These are phyloP conservation scores for Fusarium poae DNA, from an alignment of 2,329 filamentous ascomycete species.

Conservation along the genomic window DNA sequence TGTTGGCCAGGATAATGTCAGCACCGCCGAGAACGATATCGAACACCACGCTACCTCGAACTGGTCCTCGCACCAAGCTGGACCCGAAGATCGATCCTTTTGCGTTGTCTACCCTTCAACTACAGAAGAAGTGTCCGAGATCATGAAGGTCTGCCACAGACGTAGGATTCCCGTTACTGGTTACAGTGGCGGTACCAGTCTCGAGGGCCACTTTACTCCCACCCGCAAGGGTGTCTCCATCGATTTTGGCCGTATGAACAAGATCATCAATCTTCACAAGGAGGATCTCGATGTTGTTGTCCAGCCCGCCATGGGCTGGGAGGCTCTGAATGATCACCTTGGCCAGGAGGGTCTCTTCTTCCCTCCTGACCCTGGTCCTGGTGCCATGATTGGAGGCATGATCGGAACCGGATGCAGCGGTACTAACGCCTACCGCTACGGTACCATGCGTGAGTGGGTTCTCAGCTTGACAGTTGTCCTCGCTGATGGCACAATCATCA, in stretches of 20 bases:
- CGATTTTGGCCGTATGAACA: slow-evolving; percentile 88
- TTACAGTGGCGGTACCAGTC: slow-evolving; percentile 87
- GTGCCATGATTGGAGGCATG: slow-evolving; percentile 93
- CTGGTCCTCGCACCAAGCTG: slow-evolving; percentile 71
- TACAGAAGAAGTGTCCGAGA: slow-evolving; percentile 85
- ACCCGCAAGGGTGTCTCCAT: slow-evolving; percentile 87
- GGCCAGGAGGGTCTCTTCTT: slow-evolving; percentile 84
- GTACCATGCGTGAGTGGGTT: slow-evolving; percentile 96
- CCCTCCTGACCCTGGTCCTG: slow-evolving; percentile 90
- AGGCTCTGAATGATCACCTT: slow-evolving; percentile 83
- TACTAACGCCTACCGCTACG: slow-evolving; percentile 92
- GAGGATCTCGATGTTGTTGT: slow-evolving; percentile 82
- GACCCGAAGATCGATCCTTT: slow-evolving; percentile 67
- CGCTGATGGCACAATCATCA: slow-evolving; percentile 90
- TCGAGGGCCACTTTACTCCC: slow-evolving; percentile 90
- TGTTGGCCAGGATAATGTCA: slow-evolving; percentile 74
- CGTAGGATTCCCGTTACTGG: slow-evolving; percentile 86
- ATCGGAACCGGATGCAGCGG: slow-evolving; percentile 80
- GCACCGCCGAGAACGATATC: slow-evolving; percentile 68
- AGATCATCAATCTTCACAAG: slow-evolving; percentile 81
- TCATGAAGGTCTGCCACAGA: slow-evolving; percentile 90
- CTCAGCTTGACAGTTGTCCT: slow-evolving; percentile 87
- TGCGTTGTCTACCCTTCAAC: slow-evolving; percentile 81
- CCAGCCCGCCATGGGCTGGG: slow-evolving; percentile 88
- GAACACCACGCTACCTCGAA: slow-evolving; percentile 69